Evolutionary conservation across 495 filamentous ascomycete genomes (phyloP).

Genomic region (Aspergillus nanangensis): DNA sequence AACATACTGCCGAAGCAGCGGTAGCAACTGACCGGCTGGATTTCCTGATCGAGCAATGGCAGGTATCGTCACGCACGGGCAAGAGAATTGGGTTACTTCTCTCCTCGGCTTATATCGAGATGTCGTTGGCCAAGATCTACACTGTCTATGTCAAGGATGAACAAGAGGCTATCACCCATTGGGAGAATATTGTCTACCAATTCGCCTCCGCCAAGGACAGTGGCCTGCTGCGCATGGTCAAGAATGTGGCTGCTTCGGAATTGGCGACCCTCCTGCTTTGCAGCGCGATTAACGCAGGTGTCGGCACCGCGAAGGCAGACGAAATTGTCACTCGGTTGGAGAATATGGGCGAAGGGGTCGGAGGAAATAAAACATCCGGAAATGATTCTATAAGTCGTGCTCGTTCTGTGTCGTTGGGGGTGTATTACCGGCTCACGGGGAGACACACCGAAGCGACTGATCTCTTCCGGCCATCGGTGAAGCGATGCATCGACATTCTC

Average conservation of each 20-base stretch:
- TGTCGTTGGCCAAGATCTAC: conserved; percentile 9
- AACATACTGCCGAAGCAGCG: conserved; percentile 6
- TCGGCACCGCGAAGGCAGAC: background rate
- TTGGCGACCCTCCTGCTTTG: conserved; percentile 2
- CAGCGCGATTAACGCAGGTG: conserved; percentile 5
- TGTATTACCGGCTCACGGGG: conserved; percentile 7
- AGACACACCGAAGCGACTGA: background rate
- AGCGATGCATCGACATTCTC: conserved; percentile 1
- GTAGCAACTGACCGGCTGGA: conserved; percentile 6
- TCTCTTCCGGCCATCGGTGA: conserved; percentile 5
- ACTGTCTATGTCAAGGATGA: conserved; percentile 6
- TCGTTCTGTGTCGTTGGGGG: background rate
- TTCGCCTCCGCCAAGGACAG: conserved; percentile 5
- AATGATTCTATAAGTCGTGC: background rate
- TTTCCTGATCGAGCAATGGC: conserved; percentile 5
- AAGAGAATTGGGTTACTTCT: conserved; percentile 2
- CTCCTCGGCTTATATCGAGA: conserved; percentile 1
- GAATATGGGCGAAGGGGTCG: background rate
- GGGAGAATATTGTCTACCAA: conserved; percentile 8
- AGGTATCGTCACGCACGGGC: background rate
- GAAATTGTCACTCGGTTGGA: conserved; percentile 1
- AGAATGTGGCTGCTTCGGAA: background rate
- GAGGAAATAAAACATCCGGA: background rate
- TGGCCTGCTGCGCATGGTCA: conserved; percentile 1
- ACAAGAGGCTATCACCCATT: conserved; percentile 1